Conservation (phyloP, 2,329 filamentous ascomycete genomes). For the Paecilomyces sp. region DNA sequence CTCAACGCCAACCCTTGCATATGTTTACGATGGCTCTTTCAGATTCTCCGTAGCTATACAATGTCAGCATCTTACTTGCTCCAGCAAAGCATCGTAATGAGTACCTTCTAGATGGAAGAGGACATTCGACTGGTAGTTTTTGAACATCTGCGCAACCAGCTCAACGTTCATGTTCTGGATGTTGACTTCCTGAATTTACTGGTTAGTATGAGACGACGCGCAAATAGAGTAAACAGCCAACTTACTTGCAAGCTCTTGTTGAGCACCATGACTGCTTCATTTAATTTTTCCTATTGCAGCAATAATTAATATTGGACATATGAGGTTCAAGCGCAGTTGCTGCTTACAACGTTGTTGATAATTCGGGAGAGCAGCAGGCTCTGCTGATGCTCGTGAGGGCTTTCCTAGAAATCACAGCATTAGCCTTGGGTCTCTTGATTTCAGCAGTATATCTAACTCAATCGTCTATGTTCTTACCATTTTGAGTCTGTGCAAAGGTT, state of each 20-base stretch:
- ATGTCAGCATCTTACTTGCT: conserved; percentile 2
- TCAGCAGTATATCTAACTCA: not conserved
- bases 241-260: conserved; percentile 82
- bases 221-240: not conserved
- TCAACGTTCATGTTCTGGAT: conserved; percentile 99
- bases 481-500: not conserved
- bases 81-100: conserved; percentile 5
- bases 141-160: conserved; percentile 98
- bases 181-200: conserved; percentile 73
- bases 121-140: conserved; percentile 98
- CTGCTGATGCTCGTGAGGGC: conserved; percentile 96
- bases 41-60: conserved; percentile 69
- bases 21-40: conserved; percentile 61
- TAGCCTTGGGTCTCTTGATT: not conserved
- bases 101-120: conserved; percentile 93
- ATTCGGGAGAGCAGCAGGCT: conserved; percentile 87
- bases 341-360: conserved; percentile 83
- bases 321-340: conserved; percentile 6
- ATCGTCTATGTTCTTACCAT: conserved; percentile 2
- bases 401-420: conserved; percentile 55
- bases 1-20: not conserved
- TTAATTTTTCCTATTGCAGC: conserved; percentile 75
- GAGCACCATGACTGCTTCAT: conserved; percentile 85
- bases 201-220: not conserved
- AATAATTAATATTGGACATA: conserved; percentile 1